Evolutionary conservation across 2,329 filamentous ascomycete genomes (phyloP), one percentile per base, ranked within the genome.

Genomic region (Scedosporium apiospermum): DNA sequence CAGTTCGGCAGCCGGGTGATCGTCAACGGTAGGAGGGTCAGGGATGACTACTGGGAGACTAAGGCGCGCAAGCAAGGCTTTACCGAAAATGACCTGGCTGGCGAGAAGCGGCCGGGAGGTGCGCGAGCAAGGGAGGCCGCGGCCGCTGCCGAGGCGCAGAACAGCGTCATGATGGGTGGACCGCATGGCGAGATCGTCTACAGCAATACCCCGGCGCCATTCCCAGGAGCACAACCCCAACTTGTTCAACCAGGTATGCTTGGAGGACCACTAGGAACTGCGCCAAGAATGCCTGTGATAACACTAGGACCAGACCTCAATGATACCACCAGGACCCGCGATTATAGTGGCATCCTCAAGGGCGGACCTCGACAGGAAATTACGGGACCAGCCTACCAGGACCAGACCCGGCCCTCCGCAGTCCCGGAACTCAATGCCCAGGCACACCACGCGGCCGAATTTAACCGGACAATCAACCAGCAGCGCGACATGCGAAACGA

Each of bases 41-140:
- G 95, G 59, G 95, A 99, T 75, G 95, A 99, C 73, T 99, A 99
- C 76, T 99, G 95, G 95, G 95, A 98, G 75, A 90, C 88, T 71
- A 98, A 98, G 76, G 95, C 95, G 6, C 84, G 90, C 58, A 99
- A 98, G 76, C 95, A 99, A 75, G 95, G 95, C 10, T 99, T 99
- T 72, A 99, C 95, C 1, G 95, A 99, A 73, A 92, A 96, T 66
- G 95, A 99, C 74, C 82, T 93, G 60, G 95, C 95, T 3, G 95
- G 95, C 49, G 95, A 99, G 77, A 98, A 99, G 80, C 84, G 95
- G 66, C 95, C 95, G 5, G 95, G 95, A 62, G 93, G 90, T 46
- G 87, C 91, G 64, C 96, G 96, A 77, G 89, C 90, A 65, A 84
- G 93, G 70, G 91, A 96, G 77, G 88, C 90, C 53, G 88, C 88